phyloP scores from a whole-genome alignment of 768 basidiomycete genomes.

The Sporobolomyces roseus region DNA sequence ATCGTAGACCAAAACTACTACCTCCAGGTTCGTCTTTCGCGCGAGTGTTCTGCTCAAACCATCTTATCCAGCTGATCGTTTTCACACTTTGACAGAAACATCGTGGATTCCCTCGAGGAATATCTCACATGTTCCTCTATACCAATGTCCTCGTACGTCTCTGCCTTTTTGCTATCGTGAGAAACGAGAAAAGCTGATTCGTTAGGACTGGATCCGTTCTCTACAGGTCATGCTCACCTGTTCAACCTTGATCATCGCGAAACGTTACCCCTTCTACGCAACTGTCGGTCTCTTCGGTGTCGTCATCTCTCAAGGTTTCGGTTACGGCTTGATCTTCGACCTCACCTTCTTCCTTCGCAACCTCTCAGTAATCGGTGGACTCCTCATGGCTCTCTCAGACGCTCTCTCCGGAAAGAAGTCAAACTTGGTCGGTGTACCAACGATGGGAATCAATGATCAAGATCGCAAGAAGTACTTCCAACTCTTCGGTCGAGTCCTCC shows the following conservation, averaged over 20 bases:
- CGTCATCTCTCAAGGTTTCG: constrained; percentile 91
- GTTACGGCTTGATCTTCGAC: constrained; percentile 99
- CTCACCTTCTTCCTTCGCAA: constrained; percentile 99
- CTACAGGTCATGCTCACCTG: constrained; percentile 78
- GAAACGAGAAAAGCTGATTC: background rate
- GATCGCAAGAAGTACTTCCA: constrained; percentile 98
- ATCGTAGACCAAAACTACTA: constrained; percentile 91
- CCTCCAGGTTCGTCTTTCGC: constrained; percentile 67
- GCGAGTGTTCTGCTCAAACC: background rate
- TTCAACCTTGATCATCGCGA: constrained; percentile 79
- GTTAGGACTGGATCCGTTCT: background rate
- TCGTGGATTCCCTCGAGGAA: constrained; percentile 88
- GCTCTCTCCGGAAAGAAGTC: constrained; percentile 77
- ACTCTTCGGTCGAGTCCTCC: constrained; percentile 88
- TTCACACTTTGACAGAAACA: constrained; percentile 58
- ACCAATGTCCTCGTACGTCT: constrained; percentile 80
- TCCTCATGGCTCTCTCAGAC: constrained; percentile 98
- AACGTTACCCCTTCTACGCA: constrained; percentile 80
- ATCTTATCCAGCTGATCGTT: background rate
- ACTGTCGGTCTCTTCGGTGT: constrained; percentile 85
- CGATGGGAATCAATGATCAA: constrained; percentile 68
- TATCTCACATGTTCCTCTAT: constrained; percentile 88
- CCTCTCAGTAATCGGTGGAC: constrained; percentile 91
- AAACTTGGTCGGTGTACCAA: constrained; percentile 79
- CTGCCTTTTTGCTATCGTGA: background rate